Percentiles rank a stretch among this genome's conserved stretches.
phyloP scores from a whole-genome alignment of 768 basidiomycete species.

The Amanita brunnescens region DNA sequence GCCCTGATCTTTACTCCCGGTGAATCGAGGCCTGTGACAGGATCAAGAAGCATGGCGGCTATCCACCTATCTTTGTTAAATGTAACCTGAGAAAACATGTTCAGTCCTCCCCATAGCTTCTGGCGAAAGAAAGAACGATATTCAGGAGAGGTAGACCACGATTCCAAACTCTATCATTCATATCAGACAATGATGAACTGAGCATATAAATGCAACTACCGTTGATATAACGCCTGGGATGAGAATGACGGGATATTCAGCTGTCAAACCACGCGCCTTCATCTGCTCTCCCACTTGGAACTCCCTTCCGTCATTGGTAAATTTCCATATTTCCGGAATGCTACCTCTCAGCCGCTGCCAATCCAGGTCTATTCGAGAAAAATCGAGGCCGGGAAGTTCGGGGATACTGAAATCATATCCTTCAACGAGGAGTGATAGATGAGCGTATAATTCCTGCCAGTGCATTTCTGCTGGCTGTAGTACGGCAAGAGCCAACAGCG shows the following conservation, averaged over 20 bases:
- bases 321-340: conserved; percentile 77
- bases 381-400: conserved; percentile 53
- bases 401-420: conserved; percentile 64
- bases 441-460: conserved; percentile 50
- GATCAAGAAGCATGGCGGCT: conserved; percentile 82
- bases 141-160: conserved; percentile 85
- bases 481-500: conserved; percentile 52
- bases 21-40: conserved; percentile 85
- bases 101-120: conserved; percentile 71
- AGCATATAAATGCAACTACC: conserved; percentile 28
- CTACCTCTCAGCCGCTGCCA: conserved; percentile 59
- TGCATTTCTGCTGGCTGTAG: conserved; percentile 57
- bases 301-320: conserved; percentile 72
- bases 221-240: conserved; percentile 89
- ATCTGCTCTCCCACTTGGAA: conserved; percentile 69
- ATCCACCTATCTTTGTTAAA: conserved; percentile 90
- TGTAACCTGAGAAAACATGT: conserved; percentile 75
- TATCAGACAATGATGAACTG: background rate
- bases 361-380: conserved; percentile 61
- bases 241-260: conserved; percentile 74
- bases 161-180: conserved; percentile 67
- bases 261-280: conserved; percentile 53
- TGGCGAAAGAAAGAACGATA: conserved; percentile 90
- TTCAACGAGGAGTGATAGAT: conserved; percentile 56
- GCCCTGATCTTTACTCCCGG: conserved; percentile 80